Percentiles rank a stretch among this genome's conserved stretches.
These are phyloP conservation scores for Isabelozyma gotoi DNA, from an alignment of 805 yeast species.

Conservation along the genomic window DNA sequence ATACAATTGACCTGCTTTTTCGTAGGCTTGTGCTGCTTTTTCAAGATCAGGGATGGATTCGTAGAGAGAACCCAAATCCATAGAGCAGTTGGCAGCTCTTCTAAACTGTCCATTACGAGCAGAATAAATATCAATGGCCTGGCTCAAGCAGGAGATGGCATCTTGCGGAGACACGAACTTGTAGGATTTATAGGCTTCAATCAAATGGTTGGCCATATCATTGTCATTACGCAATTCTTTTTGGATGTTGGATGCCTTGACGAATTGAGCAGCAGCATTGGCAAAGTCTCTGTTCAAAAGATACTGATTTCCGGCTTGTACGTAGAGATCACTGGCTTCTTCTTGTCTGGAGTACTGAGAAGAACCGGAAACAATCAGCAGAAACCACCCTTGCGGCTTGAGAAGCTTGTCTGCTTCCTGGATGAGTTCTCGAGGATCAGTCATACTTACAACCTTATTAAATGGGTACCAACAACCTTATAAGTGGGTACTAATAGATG, in stretches of 20 bases:
- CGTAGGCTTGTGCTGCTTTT: constrained; percentile 75
- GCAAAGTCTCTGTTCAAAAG: constrained; percentile 70
- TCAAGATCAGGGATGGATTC: constrained; percentile 68
- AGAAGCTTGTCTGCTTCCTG: constrained; percentile 42
- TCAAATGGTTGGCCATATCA: constrained; percentile 86
- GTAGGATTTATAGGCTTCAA: constrained; percentile 89
- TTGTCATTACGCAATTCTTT: constrained; percentile 73
- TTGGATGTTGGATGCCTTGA: constrained; percentile 82
- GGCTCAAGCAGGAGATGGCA: constrained; percentile 73
- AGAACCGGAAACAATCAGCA: constrained; percentile 63
- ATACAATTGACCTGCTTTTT: constrained; percentile 96
- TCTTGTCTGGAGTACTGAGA: constrained; percentile 66
- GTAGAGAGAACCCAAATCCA: constrained; percentile 85
- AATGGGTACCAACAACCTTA: too few species aligned
- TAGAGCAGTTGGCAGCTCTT: constrained; percentile 90
- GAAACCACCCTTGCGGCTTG: constrained; percentile 68
- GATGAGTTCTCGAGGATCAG: constrained; percentile 47
- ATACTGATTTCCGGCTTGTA: constrained; percentile 92
- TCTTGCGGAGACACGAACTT: constrained; percentile 69
- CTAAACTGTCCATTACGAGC: constrained; percentile 92
- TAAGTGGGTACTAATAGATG: too few species aligned
- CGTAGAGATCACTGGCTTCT: constrained; percentile 88
- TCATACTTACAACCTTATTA: too few species aligned
- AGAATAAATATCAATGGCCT: constrained; percentile 75
- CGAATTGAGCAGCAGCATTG: constrained; percentile 80